A percentile compares a stretch with the other conserved stretches of the same genome.
These are phyloP conservation scores for Sphaerosporella brunnea DNA, from an alignment of 495 filamentous ascomycete species.

Conservation along the genomic window DNA sequence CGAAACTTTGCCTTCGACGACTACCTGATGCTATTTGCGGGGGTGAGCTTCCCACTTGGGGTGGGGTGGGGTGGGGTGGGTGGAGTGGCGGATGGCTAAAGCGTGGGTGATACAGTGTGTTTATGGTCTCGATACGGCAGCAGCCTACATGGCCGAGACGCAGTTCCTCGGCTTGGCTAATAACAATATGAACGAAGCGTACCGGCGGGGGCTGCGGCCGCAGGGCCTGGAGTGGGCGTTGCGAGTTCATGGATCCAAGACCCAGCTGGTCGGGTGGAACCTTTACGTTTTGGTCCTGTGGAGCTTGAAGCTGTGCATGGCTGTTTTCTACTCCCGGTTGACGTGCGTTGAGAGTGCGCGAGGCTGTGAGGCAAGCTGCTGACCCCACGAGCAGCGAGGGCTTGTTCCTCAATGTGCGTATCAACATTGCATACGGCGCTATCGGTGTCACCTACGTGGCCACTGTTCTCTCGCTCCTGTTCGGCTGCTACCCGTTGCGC, in stretches of 20 bases:
- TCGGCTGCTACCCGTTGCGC: constrained; percentile 32
- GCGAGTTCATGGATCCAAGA: constrained; percentile 32
- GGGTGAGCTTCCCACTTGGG: too few species aligned
- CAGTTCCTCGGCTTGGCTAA: constrained; percentile 31
- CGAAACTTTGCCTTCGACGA: constrained; percentile 38
- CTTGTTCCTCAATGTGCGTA: neutral
- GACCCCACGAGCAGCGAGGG: neutral
- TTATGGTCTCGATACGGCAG: constrained; percentile 27
- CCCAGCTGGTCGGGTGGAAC: constrained; percentile 38
- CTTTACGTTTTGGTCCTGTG: constrained; percentile 40
- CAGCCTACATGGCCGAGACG: constrained; percentile 26
- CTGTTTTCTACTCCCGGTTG: constrained; percentile 39
- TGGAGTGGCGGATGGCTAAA: too few species aligned
- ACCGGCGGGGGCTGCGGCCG: constrained; percentile 28
- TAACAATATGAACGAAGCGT: constrained; percentile 36
- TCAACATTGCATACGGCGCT: constrained; percentile 11
- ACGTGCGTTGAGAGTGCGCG: constrained; percentile 36
- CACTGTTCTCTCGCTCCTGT: constrained; percentile 30
- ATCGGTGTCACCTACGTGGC: constrained; percentile 35
- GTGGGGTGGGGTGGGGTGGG: too few species aligned
- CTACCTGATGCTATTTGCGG: constrained; percentile 41
- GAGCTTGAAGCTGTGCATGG: constrained; percentile 41
- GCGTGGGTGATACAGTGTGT: constrained; percentile 24
- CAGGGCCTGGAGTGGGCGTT: neutral
- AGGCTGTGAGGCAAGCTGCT: constrained; percentile 31